Percentiles rank a stretch among this genome's conserved stretches.
Conservation (phyloP, 1,284 basidiomycete genomes). For the Ceratobasidium papillatum region DNA sequence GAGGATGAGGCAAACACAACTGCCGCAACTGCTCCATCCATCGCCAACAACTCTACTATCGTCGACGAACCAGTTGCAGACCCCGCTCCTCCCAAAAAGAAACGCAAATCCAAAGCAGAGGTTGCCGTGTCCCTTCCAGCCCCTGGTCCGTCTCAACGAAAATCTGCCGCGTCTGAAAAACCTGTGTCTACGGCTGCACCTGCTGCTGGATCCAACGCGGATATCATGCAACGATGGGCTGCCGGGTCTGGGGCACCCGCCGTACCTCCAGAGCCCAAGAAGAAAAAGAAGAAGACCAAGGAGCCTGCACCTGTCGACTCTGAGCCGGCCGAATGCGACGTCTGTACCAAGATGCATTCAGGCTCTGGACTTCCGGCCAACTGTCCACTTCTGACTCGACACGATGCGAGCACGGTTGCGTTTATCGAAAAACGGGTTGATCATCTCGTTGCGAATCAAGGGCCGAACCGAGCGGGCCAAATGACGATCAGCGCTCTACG, state of each 20-base stretch:
- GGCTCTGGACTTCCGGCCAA: not conserved
- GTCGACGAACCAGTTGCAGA: not conserved
- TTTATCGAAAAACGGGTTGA: conserved; percentile 2
- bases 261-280: conserved; percentile 2
- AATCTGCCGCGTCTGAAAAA: not conserved
- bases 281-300: conserved; percentile 13
- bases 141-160: conserved; percentile 19
- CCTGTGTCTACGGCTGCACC: not conserved
- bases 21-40: not conserved
- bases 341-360: not conserved
- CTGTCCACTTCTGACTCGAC: not conserved
- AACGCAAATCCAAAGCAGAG: conserved; percentile 15
- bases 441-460: conserved; percentile 6
- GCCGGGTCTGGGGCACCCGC: not conserved
- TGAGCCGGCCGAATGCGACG: not conserved
- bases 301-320: not conserved
- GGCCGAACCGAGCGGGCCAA: conserved; percentile 1
- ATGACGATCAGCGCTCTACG: conserved; percentile 4
- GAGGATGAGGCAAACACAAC: not conserved
- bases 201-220: not conserved
- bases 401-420: not conserved
- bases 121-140: conserved; percentile 9
- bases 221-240: conserved; percentile 28
- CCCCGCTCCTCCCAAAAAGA: conserved; percentile 13
- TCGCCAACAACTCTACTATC: not conserved